These are phyloP conservation scores for Trichoderma sp. DNA, from an alignment of 2,329 filamentous ascomycete genomes.

Conservation along the genomic window DNA sequence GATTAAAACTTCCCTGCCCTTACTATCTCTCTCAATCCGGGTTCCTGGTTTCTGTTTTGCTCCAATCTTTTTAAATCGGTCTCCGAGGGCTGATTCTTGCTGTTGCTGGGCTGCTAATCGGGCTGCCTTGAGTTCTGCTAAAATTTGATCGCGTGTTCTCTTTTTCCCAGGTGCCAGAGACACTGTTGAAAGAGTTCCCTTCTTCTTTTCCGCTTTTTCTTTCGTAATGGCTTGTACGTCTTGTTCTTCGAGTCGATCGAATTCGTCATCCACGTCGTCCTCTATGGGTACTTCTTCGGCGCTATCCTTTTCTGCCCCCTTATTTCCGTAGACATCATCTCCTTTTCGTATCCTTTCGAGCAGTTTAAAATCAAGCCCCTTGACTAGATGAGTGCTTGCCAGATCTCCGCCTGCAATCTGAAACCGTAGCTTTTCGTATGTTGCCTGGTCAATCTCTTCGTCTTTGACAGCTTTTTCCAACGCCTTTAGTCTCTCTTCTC, in stretches of 20 bases:
- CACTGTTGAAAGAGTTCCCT: conserved; percentile 58
- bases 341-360: conserved; percentile 66
- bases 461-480: conserved; percentile 80
- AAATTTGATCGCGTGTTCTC: conserved; percentile 62
- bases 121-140: conserved; percentile 65
- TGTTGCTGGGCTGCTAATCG: conserved; percentile 58
- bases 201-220: conserved; percentile 54
- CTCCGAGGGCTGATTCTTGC: conserved; percentile 52
- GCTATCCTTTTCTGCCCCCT: conserved; percentile 30
- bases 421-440: conserved; percentile 70
- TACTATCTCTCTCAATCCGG: conserved; percentile 60
- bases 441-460: conserved; percentile 76
- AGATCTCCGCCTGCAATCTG: conserved; percentile 83
- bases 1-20: conserved; percentile 62
- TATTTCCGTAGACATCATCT: conserved; percentile 60
- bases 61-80: conserved; percentile 65
- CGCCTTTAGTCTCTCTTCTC: conserved; percentile 67
- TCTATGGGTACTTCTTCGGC: conserved; percentile 27
- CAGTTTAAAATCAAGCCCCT: conserved; percentile 84
- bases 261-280: conserved; percentile 60
- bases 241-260: conserved; percentile 56
- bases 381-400: conserved; percentile 79
- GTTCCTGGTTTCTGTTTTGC: conserved; percentile 52
- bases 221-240: conserved; percentile 54
- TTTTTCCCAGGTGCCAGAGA: conserved; percentile 56